Evolutionary conservation across 2,329 filamentous ascomycete species (phyloP).

Genomic region (Penicillium sp.): DNA sequence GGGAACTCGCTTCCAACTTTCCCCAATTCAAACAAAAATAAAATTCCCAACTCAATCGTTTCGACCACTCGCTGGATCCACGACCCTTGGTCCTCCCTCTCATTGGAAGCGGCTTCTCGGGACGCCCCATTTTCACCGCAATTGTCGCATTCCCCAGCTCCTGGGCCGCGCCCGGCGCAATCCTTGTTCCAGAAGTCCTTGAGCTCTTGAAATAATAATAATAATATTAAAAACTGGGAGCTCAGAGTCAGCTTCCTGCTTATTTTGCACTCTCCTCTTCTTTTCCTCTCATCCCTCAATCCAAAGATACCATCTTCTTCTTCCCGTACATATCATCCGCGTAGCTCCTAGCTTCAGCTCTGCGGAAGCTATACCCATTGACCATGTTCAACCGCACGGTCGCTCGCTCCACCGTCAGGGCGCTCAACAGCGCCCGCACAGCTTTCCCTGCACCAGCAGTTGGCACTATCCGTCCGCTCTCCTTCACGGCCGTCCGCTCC

Average conservation of each 20-base stretch:
- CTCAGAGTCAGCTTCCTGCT: background rate
- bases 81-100: background rate
- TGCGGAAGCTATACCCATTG: background rate
- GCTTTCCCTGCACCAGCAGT: conserved; percentile 8
- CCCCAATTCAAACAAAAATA: background rate
- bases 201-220: background rate
- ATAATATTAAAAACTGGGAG: background rate
- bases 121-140: conserved; percentile 5
- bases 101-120: background rate
- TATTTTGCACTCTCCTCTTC: background rate
- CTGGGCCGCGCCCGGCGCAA: background rate
- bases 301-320: background rate
- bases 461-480: conserved; percentile 27
- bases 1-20: background rate
- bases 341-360: background rate
- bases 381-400: conserved; percentile 31
- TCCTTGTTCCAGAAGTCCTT: conserved; percentile 4
- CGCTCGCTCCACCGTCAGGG: conserved; percentile 27
- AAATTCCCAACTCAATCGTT: conserved; percentile 2
- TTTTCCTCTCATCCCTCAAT: background rate
- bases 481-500: conserved; percentile 27
- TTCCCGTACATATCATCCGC: background rate
- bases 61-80: background rate
- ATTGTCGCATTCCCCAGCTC: conserved; percentile 10
- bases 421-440: conserved; percentile 21